Conservation (phyloP, 495 filamentous ascomycete genomes). For the Penicillium paxilli region DNA sequence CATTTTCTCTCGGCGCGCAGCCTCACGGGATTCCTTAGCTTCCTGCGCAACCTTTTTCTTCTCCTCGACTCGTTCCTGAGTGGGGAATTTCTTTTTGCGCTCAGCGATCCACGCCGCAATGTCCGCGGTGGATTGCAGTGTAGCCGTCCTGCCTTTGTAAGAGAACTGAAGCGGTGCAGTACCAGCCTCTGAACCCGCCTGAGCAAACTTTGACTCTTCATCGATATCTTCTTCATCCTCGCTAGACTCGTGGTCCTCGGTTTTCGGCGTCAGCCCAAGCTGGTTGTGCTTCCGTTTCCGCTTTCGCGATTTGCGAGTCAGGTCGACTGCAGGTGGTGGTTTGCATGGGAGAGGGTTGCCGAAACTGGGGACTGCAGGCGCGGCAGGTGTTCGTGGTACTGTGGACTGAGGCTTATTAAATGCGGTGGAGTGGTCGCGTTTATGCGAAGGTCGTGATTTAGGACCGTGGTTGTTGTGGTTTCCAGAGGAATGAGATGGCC, state of each 20-base stretch:
- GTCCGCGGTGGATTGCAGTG: constrained; percentile 59
- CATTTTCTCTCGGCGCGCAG: constrained; percentile 32
- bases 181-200: constrained; percentile 11
- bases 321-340: constrained; percentile 51
- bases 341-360: constrained; percentile 60
- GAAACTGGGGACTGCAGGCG: constrained; percentile 63
- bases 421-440: constrained; percentile 42
- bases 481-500: constrained; percentile 47
- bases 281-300: constrained; percentile 78
- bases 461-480: constrained; percentile 27
- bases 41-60: constrained; percentile 47
- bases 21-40: constrained; percentile 40
- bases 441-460: constrained; percentile 37
- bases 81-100: constrained; percentile 76
- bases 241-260: constrained; percentile 70
- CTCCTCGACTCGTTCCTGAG: constrained; percentile 58
- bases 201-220: constrained; percentile 59
- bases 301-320: constrained; percentile 53
- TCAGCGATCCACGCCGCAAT: constrained; percentile 79
- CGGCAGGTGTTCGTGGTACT: constrained; percentile 44
- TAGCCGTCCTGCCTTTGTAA: constrained; percentile 42
- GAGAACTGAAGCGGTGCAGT: constrained; percentile 42
- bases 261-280: constrained; percentile 75
- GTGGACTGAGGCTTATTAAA: constrained; percentile 42
- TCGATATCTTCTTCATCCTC: constrained; percentile 71